Evolutionary conservation across 148 eudicot species (phyloP), one percentile per base, ranked within the genome.

Genomic region (Polygonum aviculare): DNA sequence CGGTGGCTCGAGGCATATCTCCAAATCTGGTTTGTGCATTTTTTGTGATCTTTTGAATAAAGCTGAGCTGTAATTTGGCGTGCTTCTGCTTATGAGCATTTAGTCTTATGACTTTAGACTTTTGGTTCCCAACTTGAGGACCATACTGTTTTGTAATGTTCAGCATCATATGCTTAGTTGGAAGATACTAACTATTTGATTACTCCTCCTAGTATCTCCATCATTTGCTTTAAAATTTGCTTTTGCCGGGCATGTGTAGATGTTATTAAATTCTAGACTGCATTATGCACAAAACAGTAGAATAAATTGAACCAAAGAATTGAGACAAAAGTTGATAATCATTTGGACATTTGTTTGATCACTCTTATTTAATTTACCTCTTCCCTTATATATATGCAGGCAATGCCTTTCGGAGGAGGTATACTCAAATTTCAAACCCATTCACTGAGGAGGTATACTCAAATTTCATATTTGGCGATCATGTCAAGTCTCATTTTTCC

Each of bases 401-500:
- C 90, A 35, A 78, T 92, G 85, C 91, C 92, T 75, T 91, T 95
- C 75, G 98, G 98, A 45, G 87, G 90, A 76, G 35, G 52, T 54
- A 69, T 21, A 44, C 45, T 63, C 19, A 22, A 48, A 35, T 45
- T 54, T 57, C 70, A 44, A 51, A 76, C 12, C 44, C 48, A 69
- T 69, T 41, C 48, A 2, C 22, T 69, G 21, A 38, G 19, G 26
- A 36, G 73, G 19, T 69, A 69, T 11, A 38, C 3, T 1, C 9
- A n/a, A 16, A n/a, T n/a, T n/a, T n/a, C n/a, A n/a, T n/a, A n/a
- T n/a, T n/a, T n/a, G n/a, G n/a, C n/a, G n/a, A n/a, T n/a, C n/a
- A n/a, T n/a, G n/a, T n/a, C n/a, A n/a, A n/a, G n/a, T n/a, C n/a
- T n/a, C n/a, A n/a, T n/a, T n/a, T n/a, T n/a, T n/a, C n/a, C n/a